These are phyloP conservation scores for Conringia planisiliqua DNA, from an alignment of 345 rosid species.

Conservation along the genomic window DNA sequence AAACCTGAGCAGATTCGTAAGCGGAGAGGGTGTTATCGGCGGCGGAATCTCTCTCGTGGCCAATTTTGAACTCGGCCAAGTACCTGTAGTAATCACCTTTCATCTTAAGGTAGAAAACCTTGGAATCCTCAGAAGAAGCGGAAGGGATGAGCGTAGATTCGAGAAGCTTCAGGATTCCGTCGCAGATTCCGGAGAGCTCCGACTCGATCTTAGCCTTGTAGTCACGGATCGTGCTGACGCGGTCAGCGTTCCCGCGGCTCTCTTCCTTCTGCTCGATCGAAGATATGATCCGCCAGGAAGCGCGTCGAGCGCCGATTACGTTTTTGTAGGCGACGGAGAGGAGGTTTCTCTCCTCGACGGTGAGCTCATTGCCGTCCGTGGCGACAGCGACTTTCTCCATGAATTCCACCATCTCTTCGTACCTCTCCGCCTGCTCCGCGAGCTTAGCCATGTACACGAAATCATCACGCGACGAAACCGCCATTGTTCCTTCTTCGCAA, in stretches of 20 bases:
- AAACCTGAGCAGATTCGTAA: slow-evolving; percentile 81
- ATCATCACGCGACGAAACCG: slow-evolving; percentile 66
- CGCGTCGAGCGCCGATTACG: slow-evolving; percentile 92
- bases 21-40: slow-evolving; percentile 77
- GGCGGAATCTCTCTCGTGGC: slow-evolving; percentile 74
- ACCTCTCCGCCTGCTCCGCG: slow-evolving; percentile 97
- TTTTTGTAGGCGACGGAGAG: slow-evolving; percentile 85
- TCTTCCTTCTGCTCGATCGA: slow-evolving; percentile 35
- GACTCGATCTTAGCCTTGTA: slow-evolving; percentile 84
- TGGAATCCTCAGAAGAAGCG: slow-evolving; percentile 72
- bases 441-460: slow-evolving; percentile 95
- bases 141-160: slow-evolving; percentile 71
- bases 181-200: slow-evolving; percentile 82
- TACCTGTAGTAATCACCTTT: slow-evolving; percentile 95
- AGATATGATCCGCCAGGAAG: slow-evolving; percentile 68
- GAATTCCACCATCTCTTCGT: slow-evolving; percentile 97
- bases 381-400: slow-evolving; percentile 84
- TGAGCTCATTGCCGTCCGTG: slow-evolving; percentile 63
- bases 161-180: slow-evolving; percentile 81
- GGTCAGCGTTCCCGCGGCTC: slow-evolving; percentile 93
- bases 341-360: slow-evolving; percentile 77
- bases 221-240: slow-evolving; percentile 72
- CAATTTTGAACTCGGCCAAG: slow-evolving; percentile 84
- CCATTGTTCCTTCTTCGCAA: too few relatives aligned
- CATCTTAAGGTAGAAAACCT: slow-evolving; percentile 93